Conservation (phyloP, 352 stramenopile species). For the Phytopythium montanum region DNA sequence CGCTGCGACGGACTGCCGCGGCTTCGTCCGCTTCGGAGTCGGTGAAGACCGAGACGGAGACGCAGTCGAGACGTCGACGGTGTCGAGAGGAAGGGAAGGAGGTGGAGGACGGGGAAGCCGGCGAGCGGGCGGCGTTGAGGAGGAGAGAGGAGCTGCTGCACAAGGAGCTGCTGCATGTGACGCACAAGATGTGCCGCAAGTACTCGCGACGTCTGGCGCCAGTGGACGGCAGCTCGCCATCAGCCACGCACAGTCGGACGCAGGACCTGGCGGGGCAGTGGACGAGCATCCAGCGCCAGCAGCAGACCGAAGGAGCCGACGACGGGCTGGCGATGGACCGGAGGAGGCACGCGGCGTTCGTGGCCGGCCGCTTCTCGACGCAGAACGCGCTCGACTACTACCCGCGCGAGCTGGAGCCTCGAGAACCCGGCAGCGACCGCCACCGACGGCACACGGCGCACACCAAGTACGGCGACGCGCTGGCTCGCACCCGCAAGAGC, state of each 20-base stretch:
- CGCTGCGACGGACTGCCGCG: neutral
- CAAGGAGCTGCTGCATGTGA: conserved; percentile 47
- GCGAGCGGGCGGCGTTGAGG: conserved; percentile 23
- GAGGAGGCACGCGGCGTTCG: conserved; percentile 51
- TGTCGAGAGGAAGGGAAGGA: neutral
- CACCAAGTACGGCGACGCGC: conserved; percentile 70
- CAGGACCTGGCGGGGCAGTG: conserved; percentile 42
- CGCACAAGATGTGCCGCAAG: conserved; percentile 70
- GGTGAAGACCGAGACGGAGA: neutral
- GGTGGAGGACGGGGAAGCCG: neutral
- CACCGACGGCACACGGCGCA: conserved; percentile 45
- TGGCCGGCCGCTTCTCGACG: conserved; percentile 49
- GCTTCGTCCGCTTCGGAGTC: neutral
- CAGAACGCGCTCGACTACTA: conserved; percentile 64
- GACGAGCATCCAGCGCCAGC: conserved; percentile 23
- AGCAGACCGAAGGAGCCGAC: conserved; percentile 19
- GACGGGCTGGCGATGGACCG: conserved; percentile 15
- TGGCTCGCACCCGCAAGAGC: conserved; percentile 48
- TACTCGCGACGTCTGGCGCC: conserved; percentile 54
- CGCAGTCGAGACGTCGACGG: conserved; percentile 1
- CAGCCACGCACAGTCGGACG: conserved; percentile 28
- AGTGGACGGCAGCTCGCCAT: conserved; percentile 3
- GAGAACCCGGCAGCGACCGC: conserved; percentile 40
- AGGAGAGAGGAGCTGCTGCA: conserved; percentile 39
- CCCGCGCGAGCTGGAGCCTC: conserved; percentile 34